Evolutionary conservation across 257 asterid genomes (phyloP), one percentile per base, ranked within the genome.

Genomic region (Solanum chmielewskii): DNA sequence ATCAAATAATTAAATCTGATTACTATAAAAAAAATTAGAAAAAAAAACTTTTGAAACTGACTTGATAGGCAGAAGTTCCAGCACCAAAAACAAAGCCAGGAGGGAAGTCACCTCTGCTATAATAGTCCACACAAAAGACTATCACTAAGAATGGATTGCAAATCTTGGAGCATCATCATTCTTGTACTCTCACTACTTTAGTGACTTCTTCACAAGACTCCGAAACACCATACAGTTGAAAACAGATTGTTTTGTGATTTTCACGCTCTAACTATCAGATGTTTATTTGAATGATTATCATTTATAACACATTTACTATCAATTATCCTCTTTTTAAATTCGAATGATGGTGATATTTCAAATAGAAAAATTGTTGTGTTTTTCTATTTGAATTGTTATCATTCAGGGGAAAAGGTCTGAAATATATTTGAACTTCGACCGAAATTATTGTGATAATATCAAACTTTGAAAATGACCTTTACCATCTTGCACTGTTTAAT

Each of bases 41-140:
- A 11, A 13, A 13, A 23, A 5, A 76, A n/a, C 13, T 7, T 27
- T 42, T 29, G 47, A 33, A 84, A 76, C 87, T 76, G 49, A 90
- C 93, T 85, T 91, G 93, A 87, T 85, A 73, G 64, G 95, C 93
- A 60, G 94, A 47, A 64, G 89, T 86, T 71, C 94, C 95, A 47
- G 95, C 91, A 49, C 95, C 95, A 27, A 92, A 92, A 71, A 92
- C 88, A 76, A 92, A 92, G 68, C 86, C 91, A 59, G 88, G 84
- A 84, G 95, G 95, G 78, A 92, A 91, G 82, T 92, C 93, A 68
- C 47, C 87, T 85, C 91, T 86, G 86, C 23, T 81, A 81, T 89
- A 90, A 5, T 62, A 49, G 4, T 89, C 89, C 25, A 31, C 86
- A 35, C 89, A 35, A 59, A 75, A 35, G 21, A 86, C 11, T 3